Conservation (phyloP, 2,329 filamentous ascomycete genomes). For the Bipolaris cookei region DNA sequence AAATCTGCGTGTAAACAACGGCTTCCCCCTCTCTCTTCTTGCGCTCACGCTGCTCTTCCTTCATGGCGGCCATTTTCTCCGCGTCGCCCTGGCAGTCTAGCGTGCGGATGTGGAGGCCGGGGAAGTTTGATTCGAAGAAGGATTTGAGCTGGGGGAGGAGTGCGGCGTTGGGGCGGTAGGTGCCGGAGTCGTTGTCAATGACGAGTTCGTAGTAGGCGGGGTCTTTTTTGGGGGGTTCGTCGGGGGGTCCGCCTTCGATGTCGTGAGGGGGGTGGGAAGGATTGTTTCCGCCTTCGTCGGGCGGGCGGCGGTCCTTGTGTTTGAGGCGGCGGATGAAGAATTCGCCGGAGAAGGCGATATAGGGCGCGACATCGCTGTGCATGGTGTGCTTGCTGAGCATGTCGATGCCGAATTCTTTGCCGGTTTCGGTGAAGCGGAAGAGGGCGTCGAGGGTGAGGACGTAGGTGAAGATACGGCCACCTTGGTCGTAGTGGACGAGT, state of each 20-base stretch:
- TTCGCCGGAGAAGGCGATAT: constrained; percentile 90
- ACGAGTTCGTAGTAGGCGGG: constrained; percentile 77
- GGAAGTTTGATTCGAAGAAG: constrained; percentile 76
- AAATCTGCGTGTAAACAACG: constrained; percentile 62
- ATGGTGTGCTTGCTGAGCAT: constrained; percentile 94
- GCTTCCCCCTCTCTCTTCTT: constrained; percentile 69
- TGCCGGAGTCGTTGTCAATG: constrained; percentile 95
- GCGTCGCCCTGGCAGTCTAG: constrained; percentile 77
- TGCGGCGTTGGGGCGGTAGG: constrained; percentile 84
- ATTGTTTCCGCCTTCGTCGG: constrained; percentile 43
- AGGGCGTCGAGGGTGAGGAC: constrained; percentile 86
- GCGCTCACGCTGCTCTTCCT: constrained; percentile 72
- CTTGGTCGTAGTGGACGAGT: constrained; percentile 84
- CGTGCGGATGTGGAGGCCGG: constrained; percentile 74
- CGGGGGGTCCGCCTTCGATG: constrained; percentile 55
- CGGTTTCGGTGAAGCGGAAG: constrained; percentile 91
- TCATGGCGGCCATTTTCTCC: constrained; percentile 74
- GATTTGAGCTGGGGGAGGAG: constrained; percentile 73
- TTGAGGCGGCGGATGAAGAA: constrained; percentile 82
- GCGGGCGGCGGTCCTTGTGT: constrained; percentile 51
- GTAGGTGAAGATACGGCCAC: constrained; percentile 88
- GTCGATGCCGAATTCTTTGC: constrained; percentile 94
- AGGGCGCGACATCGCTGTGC: constrained; percentile 90
- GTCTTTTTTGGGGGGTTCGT: constrained; percentile 53
- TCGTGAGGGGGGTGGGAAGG: constrained; percentile 60